Evolutionary conservation across 208 protist species (phyloP), one percentile per base, ranked within the genome.

Genomic region (Crithidia thermophila): DNA sequence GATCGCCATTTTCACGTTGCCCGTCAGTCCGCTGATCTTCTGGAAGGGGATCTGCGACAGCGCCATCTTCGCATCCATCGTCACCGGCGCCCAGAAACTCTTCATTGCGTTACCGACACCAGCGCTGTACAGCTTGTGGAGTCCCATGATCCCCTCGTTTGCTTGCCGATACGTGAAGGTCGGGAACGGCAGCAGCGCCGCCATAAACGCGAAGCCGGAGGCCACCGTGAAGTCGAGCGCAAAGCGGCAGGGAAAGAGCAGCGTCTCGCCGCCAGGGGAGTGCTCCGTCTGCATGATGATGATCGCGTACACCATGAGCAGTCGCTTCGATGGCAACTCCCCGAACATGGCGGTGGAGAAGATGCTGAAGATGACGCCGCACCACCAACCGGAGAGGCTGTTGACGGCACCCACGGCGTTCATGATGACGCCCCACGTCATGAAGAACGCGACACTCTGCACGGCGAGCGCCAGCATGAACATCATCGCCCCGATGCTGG

Each of bases 201-300:
- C 78, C 1, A 81, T 2, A 5, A 80, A 11, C 0, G 79, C 40
- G 23, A 90, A 83, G 6, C 42, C 40, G 8, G 40, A 36, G 37
- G 83, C 74, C n/a, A 93, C 58, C 30, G 76, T 34, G 25, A 93
- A 77, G 57, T 93, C 77, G 11, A 75, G 58, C 0, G 34, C 63
- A 25, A 88, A 81, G 23, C 63, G 34, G 3, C 74, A 9, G 14
- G 81, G 50, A 18, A 84, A 83, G n/a, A 63, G 4, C 11, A 81
- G 21, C 6, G 56, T 69, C 0, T 76, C 71, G 0, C 67, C 72
- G 4, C 67, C 71, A 0, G 71, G 68, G 11, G 63, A 59, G 43
- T 82, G 82, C 67, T 91, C 72, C 63, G 85, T 77, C 27, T 83
- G 77, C 80, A 90, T 84, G 36, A 88, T 72, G 43, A 94, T 76